Conservation (phyloP, 2,329 filamentous ascomycete species). For the Trichoderma gracile region DNA sequence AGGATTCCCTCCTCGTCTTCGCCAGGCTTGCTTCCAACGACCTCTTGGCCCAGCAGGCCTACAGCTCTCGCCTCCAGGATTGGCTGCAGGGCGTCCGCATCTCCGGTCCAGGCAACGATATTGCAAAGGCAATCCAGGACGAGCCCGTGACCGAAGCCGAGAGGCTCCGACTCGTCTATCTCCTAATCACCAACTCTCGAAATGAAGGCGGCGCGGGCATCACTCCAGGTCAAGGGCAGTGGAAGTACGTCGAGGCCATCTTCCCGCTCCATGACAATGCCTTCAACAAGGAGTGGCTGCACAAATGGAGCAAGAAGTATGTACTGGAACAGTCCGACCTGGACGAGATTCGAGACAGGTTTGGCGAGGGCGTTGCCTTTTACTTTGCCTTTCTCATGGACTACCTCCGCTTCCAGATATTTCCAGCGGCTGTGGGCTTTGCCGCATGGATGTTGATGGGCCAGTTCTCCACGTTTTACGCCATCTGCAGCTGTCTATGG, state of each 20-base stretch:
- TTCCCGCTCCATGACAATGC: conserved; percentile 77
- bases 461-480: conserved; percentile 80
- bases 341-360: conserved; percentile 72
- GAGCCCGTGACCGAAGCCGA: conserved; percentile 87
- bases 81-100: conserved; percentile 89
- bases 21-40: conserved; percentile 74
- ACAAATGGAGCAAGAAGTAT: conserved; percentile 71
- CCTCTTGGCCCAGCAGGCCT: conserved; percentile 76
- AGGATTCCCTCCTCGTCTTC: conserved; percentile 77
- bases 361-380: conserved; percentile 84
- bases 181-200: conserved; percentile 73
- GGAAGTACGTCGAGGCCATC: conserved; percentile 70
- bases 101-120: conserved; percentile 72
- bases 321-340: conserved; percentile 66
- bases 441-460: conserved; percentile 80
- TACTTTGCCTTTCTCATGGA: conserved; percentile 94
- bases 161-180: conserved; percentile 81
- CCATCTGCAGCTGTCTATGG: conserved; percentile 79
- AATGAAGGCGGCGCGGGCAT: conserved; percentile 79
- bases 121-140: conserved; percentile 64
- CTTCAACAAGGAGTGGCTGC: conserved; percentile 75
- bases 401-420: conserved; percentile 83
- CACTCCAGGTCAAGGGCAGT: conserved; percentile 66
- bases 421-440: conserved; percentile 77
- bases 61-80: conserved; percentile 84